Evolutionary conservation across 2,329 filamentous ascomycete genomes (phyloP), one percentile per base, ranked within the genome.

Genomic region (Paramyrothecium sp.): DNA sequence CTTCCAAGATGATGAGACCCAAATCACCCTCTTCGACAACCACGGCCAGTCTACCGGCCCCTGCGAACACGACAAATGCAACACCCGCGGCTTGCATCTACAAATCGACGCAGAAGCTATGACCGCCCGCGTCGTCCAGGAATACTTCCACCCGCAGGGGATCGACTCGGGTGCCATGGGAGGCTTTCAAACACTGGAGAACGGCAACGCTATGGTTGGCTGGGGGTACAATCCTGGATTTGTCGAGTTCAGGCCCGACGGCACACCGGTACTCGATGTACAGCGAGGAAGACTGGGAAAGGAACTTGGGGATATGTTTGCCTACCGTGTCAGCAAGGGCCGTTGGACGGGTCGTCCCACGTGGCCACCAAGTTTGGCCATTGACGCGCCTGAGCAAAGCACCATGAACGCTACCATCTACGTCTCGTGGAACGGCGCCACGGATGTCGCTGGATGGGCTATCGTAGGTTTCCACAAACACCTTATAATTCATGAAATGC

Each of bases 21-120:
- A 69, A 47, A 62, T 76, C 54, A 71, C 69, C 54, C 65, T 76
- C 53, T 76, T 76, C 56, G 73, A 76, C 63, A 76, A 77, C 62
- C 72, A 75, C 50, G 67, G 61, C 48, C 68, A 73, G 60, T 58
- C 66, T 3, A 72, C 69, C 2, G 64, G 63, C 0, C 63, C 58
- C 21, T 74, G 72, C 56, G 58, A 54, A 2, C 55, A 63, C 2
- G 51, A 56, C 8, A 58, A 67, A 22, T 73, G 73, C 62, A 53
- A 56, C 13, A 61, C 67, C 19, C 65, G 70, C 16, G 70, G 69
- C 3, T 55, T 73, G 13, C 64, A 69, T 20, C 51, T 73, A n/a
- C 57, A 66, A 49, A 65, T 73, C 17, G 66, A 72, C 58, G 50
- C 60, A 30, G 56, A 57, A 12, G 58, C 56, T n/a, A 68, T 67